These are phyloP conservation scores for Acer negundo DNA, from an alignment of 345 rosid species.

Conservation along the genomic window DNA sequence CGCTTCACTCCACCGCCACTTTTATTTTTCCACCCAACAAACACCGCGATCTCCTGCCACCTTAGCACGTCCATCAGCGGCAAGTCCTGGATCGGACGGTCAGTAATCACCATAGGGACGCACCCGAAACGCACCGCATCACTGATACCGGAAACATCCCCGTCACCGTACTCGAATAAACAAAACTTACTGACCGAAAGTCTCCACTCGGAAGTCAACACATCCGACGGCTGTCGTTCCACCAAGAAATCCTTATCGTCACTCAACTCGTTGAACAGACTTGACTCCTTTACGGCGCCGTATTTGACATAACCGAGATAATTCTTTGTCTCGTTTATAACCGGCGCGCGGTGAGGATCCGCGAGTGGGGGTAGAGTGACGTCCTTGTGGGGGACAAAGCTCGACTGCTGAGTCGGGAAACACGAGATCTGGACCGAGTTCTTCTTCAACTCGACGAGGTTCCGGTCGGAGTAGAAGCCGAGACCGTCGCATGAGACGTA, in stretches of 20 bases:
- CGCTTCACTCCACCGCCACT: constrained; percentile 20
- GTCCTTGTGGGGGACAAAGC: constrained; percentile 63
- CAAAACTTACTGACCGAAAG: constrained; percentile 47
- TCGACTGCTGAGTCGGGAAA: constrained; percentile 41
- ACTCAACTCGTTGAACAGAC: constrained; percentile 24
- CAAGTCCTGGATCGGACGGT: constrained; percentile 59
- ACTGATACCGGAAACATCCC: constrained; percentile 37
- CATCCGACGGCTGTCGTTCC: constrained; percentile 50
- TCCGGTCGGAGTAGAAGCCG: constrained; percentile 44
- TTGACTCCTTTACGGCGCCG: constrained; percentile 30
- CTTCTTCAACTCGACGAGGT: constrained; percentile 59
- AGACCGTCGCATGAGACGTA: constrained; percentile 45
- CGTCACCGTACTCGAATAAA: constrained; percentile 47
- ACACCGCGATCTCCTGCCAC: constrained; percentile 54
- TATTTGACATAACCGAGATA: constrained; percentile 38
- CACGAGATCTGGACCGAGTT: constrained; percentile 66
- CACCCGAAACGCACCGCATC: constrained; percentile 61
- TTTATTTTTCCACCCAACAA: constrained; percentile 31
- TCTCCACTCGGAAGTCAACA: constrained; percentile 27
- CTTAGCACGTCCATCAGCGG: constrained; percentile 58
- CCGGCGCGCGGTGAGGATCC: constrained; percentile 11
- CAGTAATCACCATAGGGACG: constrained; percentile 53
- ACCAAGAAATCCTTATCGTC: constrained; percentile 43
- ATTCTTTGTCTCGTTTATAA: background rate
- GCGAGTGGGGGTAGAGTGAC: constrained; percentile 46